phyloP scores from a whole-genome alignment of 257 asterid species.

The Verbascum thapsus region DNA sequence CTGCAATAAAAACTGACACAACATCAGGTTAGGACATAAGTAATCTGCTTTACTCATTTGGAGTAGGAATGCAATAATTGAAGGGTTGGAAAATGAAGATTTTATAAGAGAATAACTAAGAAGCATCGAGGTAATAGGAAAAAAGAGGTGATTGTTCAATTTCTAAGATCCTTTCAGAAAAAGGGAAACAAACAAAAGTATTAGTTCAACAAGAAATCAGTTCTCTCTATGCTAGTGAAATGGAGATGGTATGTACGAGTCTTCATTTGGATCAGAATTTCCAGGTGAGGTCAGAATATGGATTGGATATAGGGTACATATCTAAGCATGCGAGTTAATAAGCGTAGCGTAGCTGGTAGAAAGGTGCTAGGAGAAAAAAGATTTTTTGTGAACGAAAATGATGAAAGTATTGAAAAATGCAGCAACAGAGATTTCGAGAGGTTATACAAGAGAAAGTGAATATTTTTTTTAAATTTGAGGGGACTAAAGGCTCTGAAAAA shows the following conservation, averaged over 20 bases:
- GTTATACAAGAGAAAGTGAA: not conserved
- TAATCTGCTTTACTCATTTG: not conserved
- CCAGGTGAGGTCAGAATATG: not conserved
- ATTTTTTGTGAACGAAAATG: conserved; percentile 1
- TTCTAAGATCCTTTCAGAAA: not conserved
- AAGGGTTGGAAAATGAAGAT: not conserved
- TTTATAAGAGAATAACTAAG: not conserved
- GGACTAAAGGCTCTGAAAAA: not conserved
- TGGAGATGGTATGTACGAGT: not conserved
- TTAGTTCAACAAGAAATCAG: not conserved
- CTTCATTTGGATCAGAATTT: not conserved
- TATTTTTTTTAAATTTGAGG: not conserved
- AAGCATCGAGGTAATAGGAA: not conserved
- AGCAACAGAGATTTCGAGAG: not conserved
- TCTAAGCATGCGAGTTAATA: not conserved
- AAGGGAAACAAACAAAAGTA: not conserved
- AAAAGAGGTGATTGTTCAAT: not conserved
- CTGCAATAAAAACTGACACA: not conserved
- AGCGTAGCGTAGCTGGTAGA: not conserved
- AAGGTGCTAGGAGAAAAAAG: not conserved
- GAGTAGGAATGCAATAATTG: not conserved
- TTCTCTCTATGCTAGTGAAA: conserved; percentile 8
- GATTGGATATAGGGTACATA: not conserved
- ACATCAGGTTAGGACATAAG: not conserved
- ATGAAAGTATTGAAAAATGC: not conserved